Conservation (phyloP, 257 asterid species). For the Catharanthus roseus region DNA sequence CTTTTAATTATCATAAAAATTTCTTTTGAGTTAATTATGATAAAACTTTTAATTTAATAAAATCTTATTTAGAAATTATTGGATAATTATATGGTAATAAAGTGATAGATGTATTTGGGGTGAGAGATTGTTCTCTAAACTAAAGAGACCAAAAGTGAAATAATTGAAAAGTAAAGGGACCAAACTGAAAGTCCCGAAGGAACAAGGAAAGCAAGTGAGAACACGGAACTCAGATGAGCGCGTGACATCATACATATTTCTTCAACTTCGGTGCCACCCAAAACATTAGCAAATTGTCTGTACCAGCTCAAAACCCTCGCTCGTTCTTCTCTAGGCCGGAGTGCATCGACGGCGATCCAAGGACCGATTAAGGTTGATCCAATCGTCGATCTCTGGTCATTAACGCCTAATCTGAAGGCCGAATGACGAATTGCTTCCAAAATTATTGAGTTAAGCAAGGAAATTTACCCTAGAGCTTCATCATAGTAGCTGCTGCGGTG, state of each 20-base stretch:
- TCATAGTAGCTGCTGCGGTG: constrained; percentile 11
- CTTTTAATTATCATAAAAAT: too few species aligned
- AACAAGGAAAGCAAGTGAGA: background rate
- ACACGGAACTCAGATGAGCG: background rate
- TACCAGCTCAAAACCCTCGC: constrained; percentile 6
- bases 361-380: background rate
- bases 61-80: too few species aligned
- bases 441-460: constrained; percentile 1
- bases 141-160: background rate
- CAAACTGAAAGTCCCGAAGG: background rate
- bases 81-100: too few species aligned
- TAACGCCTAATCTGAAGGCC: constrained; percentile 2
- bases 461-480: background rate
- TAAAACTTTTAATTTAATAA: too few species aligned
- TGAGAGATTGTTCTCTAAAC: too few species aligned
- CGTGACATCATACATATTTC: constrained; percentile 1
- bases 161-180: background rate
- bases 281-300: constrained; percentile 8
- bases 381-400: constrained; percentile 7
- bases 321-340: constrained; percentile 7
- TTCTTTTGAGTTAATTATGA: too few species aligned
- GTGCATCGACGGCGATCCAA: constrained; percentile 5
- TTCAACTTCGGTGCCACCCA: background rate
- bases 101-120: too few species aligned
- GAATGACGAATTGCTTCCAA: constrained; percentile 9